A percentile compares a stretch with the other conserved stretches of the same genome.
Evolutionary conservation across 768 basidiomycete species (phyloP).

Genomic region (Lactifluus piperatus): DNA sequence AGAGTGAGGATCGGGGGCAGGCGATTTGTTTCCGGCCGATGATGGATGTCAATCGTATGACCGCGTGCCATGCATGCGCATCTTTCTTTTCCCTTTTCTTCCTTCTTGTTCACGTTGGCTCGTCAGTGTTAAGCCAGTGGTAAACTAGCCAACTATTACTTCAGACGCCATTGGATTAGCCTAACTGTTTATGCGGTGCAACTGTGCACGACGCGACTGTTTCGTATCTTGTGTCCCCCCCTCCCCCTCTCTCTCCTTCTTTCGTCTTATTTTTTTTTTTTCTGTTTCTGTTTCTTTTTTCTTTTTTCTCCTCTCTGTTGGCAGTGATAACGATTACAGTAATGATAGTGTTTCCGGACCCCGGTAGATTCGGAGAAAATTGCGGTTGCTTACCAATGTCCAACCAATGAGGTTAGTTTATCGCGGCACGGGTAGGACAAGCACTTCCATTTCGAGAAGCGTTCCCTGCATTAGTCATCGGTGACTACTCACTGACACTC

Average conservation of each 20-base stretch:
- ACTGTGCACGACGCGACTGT: background rate
- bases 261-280: background rate
- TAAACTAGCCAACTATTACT: background rate
- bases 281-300: background rate
- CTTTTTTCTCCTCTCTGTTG: background rate
- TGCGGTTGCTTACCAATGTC: background rate
- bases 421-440: background rate
- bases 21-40: slow-evolving; percentile 14
- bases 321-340: background rate
- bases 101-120: slow-evolving; percentile 1
- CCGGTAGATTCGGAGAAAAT: background rate
- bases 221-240: background rate
- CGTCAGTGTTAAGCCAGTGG: background rate
- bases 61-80: background rate
- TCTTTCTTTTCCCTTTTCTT: background rate
- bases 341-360: background rate
- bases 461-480: background rate
- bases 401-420: background rate
- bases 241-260: background rate
- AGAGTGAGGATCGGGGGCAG: background rate
- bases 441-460: background rate
- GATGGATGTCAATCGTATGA: slow-evolving; percentile 4
- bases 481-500: background rate
- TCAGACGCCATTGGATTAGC: background rate
- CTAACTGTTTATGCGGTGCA: slow-evolving; percentile 3